Conservation (phyloP, 257 asterid genomes). For the Primulina eburnea region DNA sequence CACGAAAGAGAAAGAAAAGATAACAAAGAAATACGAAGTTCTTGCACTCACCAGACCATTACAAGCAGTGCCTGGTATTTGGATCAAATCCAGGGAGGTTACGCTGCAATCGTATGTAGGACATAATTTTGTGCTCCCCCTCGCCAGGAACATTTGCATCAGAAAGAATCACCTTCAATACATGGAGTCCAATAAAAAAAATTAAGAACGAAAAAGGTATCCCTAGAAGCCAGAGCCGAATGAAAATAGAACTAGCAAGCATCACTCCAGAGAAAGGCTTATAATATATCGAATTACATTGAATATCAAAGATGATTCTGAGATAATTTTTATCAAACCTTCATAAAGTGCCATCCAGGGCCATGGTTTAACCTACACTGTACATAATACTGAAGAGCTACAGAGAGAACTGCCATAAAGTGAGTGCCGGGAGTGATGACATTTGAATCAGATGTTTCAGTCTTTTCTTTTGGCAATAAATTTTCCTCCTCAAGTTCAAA, state of each 20-base stretch:
- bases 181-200: constrained; percentile 53
- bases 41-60: constrained; percentile 82
- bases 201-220: constrained; percentile 34
- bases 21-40: neutral
- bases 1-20: neutral
- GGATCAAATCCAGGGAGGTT: constrained; percentile 91
- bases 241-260: constrained; percentile 31
- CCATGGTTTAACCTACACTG: constrained; percentile 73
- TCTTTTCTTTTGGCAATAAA: constrained; percentile 58
- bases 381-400: constrained; percentile 87
- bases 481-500: constrained; percentile 59
- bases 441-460: constrained; percentile 90
- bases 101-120: constrained; percentile 88
- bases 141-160: constrained; percentile 99
- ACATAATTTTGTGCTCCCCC: constrained; percentile 98
- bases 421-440: constrained; percentile 96
- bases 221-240: constrained; percentile 42
- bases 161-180: constrained; percentile 88
- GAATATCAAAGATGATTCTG: constrained; percentile 7
- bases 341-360: constrained; percentile 83
- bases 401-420: constrained; percentile 90
- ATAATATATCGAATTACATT: constrained; percentile 27
- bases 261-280: constrained; percentile 38
- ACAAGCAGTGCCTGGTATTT: constrained; percentile 88
- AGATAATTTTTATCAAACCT: constrained; percentile 49